Evolutionary conservation across 768 basidiomycete species (phyloP), one percentile per base, ranked within the genome.

Genomic region (Hygrophorus pudorinus): DNA sequence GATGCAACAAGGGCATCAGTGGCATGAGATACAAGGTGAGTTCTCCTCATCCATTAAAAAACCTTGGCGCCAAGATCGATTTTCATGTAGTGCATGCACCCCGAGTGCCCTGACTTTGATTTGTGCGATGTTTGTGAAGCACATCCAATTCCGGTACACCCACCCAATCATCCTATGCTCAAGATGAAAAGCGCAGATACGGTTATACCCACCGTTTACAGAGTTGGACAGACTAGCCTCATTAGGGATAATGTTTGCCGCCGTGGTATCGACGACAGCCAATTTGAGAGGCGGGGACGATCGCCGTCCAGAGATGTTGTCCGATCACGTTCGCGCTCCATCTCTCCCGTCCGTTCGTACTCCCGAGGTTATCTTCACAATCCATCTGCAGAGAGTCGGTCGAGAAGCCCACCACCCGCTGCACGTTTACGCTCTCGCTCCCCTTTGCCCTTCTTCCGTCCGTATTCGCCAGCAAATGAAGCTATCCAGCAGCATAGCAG

Each of bases 101-200:
- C 76, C 11, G 63, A 66, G 3, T 93, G 90, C 62, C 70, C 73
- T 0, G 85, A 91, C 59, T 90, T 79, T 52, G 90, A 93, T 54
- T 69, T 92, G 13, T 93, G 89, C 62, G 67, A 71, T 46, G 60
- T 60, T 42, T 93, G 90, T 61, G 89, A 91, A 62, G 79, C 86
- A 4, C 70, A 77, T 45, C 89, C 89, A 0, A 84, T 90, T 47
- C 63, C 78, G 4, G 66, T 85, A 10, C 89, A 93, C 57, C 85
- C 86, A 0, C 46, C 58, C 10, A 74, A 62, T 27, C 90, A 93
- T 55, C 76, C 81, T 0, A 48, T 93, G 56, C 57, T 90, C 55
- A 92, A 90, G 74, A 66, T 92, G 62, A 79, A 67, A 54, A 66
- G 65, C 0, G 49, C 66, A 1, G 71, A 72, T 13, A 69, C 74